A percentile compares a stretch with the other conserved stretches of the same genome.
phyloP scores from a whole-genome alignment of 352 stramenopile species.

The Elongisporangium senticosum region DNA sequence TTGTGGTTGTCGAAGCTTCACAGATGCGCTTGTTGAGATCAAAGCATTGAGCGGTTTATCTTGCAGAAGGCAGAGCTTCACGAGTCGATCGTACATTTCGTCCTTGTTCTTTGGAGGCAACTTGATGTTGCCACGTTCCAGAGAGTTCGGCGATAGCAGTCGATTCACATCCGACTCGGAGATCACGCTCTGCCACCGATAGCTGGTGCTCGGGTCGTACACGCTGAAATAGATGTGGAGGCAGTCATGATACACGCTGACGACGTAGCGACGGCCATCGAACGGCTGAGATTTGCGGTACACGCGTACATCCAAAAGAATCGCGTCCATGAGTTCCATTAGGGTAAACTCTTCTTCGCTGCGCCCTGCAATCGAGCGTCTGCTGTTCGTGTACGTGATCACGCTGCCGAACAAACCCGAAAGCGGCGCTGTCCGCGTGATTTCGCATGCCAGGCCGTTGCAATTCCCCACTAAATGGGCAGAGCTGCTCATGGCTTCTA shows the following conservation, averaged over 20 bases:
- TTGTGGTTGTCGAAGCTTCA: conserved; percentile 9
- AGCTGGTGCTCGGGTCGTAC: conserved; percentile 52
- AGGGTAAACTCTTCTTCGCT: conserved; percentile 17
- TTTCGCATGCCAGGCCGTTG: conserved; percentile 33
- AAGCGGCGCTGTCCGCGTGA: conserved; percentile 47
- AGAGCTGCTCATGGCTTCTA: conserved; percentile 25
- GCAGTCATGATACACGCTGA: conserved; percentile 74
- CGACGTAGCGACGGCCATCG: conserved; percentile 35
- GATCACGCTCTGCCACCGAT: conserved; percentile 47
- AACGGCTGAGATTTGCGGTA: conserved; percentile 49
- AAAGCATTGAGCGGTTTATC: neutral
- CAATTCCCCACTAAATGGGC: conserved; percentile 36
- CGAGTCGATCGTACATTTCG: conserved; percentile 67
- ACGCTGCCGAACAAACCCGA: conserved; percentile 62
- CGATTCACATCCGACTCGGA: conserved; percentile 49
- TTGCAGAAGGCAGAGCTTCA: conserved; percentile 48
- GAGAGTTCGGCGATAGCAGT: conserved; percentile 57
- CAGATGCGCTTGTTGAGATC: neutral
- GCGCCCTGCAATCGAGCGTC: conserved; percentile 8
- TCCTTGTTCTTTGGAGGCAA: conserved; percentile 29
- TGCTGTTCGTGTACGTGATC: conserved; percentile 41
- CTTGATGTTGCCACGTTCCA: conserved; percentile 36
- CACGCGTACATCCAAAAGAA: conserved; percentile 59
- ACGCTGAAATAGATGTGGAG: conserved; percentile 56
- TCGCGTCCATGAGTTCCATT: conserved; percentile 51